Base-by-base conservation (phyloP, 495 filamentous ascomycete species). In the Sabuloglossum arenarium region DNA sequence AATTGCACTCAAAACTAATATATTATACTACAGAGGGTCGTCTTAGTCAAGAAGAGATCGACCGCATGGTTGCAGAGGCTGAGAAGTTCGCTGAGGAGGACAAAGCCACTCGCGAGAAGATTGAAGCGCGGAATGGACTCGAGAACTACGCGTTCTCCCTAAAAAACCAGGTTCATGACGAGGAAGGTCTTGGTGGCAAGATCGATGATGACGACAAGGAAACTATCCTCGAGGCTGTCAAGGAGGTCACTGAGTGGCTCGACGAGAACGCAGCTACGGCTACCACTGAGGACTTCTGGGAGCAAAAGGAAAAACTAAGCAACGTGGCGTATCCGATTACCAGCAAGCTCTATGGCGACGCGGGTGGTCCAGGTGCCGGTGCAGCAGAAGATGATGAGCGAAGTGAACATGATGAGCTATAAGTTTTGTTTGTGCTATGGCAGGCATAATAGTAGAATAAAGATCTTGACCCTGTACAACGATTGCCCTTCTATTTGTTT, bases 151-250 rank as follows among this genome's bases (percentile, higher is more conserved):
- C 85, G 58, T 94, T 95, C 82, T 85, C 77, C 77, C 74, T 99
- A 64, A 97, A 97, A 82, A 96, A 96, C 81, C 91, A 98, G 76
- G 86, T 86, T 72, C 88, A 89, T 68, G 91, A 99, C 61, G 87
- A 96, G 68, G 88, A 95, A 59, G 91, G 91, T 61, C 84, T 95
- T 58, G 88, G 91, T 71, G 87, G 87, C 69, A 94, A 96, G 82
- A 94, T 99, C 67, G 86, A 88, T 54, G 91, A 94, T 59, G 91
- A 97, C 59, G 93, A 99, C 78, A 99, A 97, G 84, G 88, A 99
- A 72, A 80, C 87, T 62, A 84, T 97, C 63, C 73, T 96, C 61
- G 87, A 94, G 56, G 91, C 91, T 60, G 84, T 99, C 72, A 97
- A 96, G 84, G 91, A 97, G 74, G 76, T 89, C 56, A 82, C 81